A percentile compares a stretch with the other conserved stretches of the same genome.
phyloP scores from a whole-genome alignment of 805 yeast species.

The Kazachstania africana region DNA sequence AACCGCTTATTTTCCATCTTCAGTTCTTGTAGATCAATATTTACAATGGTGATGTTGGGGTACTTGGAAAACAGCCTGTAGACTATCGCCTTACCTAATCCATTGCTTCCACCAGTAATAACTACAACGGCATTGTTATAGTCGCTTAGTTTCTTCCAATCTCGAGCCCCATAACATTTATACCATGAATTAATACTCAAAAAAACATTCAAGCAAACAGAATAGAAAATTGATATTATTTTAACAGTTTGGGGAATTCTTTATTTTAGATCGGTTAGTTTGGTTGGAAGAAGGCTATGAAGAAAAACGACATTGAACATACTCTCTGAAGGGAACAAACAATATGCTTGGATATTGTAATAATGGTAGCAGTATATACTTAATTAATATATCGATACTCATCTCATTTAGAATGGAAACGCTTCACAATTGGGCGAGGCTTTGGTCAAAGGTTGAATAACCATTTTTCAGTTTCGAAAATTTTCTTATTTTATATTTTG shows the following conservation, averaged over 20 bases:
- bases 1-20: constrained; percentile 27
- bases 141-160: constrained; percentile 5
- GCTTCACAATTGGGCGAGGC: too few species aligned
- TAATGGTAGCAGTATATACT: constrained; percentile 10
- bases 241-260: constrained; percentile 1
- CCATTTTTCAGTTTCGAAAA: too few species aligned
- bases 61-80: constrained; percentile 26
- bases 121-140: constrained; percentile 45
- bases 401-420: too few species aligned
- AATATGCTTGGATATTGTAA: constrained; percentile 12
- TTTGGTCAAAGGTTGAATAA: too few species aligned
- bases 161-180: constrained; percentile 3
- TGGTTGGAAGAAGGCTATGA: not conserved
- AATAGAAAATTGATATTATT: constrained; percentile 2
- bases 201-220: constrained; percentile 5
- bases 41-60: constrained; percentile 43
- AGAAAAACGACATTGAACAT: too few species aligned
- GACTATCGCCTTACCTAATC: constrained; percentile 63
- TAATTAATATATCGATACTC: constrained; percentile 12
- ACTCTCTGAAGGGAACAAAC: constrained; percentile 3
- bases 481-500: too few species aligned
- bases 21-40: constrained; percentile 43
- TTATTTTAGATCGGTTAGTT: not conserved
- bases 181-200: constrained; percentile 3
- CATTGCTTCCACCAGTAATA: constrained; percentile 77